Percentiles rank a stretch among this genome's conserved stretches.
These are phyloP conservation scores for Neoscytalidium dimidiatum DNA, from an alignment of 2,329 filamentous ascomycete genomes.

Conservation along the genomic window DNA sequence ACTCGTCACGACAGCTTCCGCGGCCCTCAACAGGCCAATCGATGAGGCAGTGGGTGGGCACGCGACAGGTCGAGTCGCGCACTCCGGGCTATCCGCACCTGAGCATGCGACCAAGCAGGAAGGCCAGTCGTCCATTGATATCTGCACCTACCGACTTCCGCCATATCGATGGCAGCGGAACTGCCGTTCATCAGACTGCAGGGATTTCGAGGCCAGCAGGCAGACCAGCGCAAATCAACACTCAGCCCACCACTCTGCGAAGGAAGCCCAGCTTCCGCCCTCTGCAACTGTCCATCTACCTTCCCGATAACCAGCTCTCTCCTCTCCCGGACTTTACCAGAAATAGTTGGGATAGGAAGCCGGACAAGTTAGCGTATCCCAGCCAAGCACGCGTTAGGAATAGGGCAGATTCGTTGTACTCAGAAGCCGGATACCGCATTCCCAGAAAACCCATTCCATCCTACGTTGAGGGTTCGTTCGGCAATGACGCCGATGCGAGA, in stretches of 20 bases:
- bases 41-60: slow-evolving; percentile 36
- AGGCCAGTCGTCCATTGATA: slow-evolving; percentile 34
- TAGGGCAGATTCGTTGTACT: neutral
- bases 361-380: neutral
- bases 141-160: slow-evolving; percentile 39
- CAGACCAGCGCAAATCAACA: slow-evolving; percentile 23
- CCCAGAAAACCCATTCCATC: slow-evolving; percentile 7
- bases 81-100: slow-evolving; percentile 9
- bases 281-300: slow-evolving; percentile 42
- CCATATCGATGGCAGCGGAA: slow-evolving; percentile 30
- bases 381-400: neutral
- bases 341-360: slow-evolving; percentile 28
- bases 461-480: neutral
- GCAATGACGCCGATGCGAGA: neutral
- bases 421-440: neutral
- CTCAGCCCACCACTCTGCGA: slow-evolving; percentile 16
- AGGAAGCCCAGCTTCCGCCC: slow-evolving; percentile 33
- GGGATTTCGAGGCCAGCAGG: slow-evolving; percentile 29
- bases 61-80: slow-evolving; percentile 2
- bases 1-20: slow-evolving; percentile 27
- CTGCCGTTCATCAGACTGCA: slow-evolving; percentile 22
- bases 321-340: slow-evolving; percentile 41
- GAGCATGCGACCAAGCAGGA: slow-evolving; percentile 33
- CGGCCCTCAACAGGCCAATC: slow-evolving; percentile 39
- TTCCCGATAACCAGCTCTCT: slow-evolving; percentile 35